Base-by-base conservation (phyloP, 805 yeast species). In the Candida ficus region DNA sequence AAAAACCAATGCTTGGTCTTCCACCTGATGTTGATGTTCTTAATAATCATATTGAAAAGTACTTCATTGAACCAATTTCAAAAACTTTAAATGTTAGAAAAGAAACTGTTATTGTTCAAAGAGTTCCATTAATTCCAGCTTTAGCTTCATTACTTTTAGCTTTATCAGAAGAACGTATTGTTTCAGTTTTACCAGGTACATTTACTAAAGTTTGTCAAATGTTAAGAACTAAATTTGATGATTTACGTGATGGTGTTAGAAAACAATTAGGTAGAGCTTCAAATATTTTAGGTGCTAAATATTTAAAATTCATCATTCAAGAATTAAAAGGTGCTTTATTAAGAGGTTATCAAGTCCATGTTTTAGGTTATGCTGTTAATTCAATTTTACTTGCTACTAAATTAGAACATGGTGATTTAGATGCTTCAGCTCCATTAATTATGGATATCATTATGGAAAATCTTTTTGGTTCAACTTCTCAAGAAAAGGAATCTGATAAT, bases 401-500 rank as follows among this genome's bases (percentile, higher is more conserved):
- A 6, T 60, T 86, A 32, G 43, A 55, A 0, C 83, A 76, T 48
- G 95, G 95, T 7, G 95, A 86, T 44, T 64, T 91, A 32, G 93
- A 89, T 58, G 80, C 76, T 12, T 70, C 78, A 10, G 75, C 82
- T 4, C 64, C 65, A 2, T 51, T 82, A 40, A 63, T 90, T 11
- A 80, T 82, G 49, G 79, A 76, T 18, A 68, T 88, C 13, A 70
- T 90, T 18, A 91, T 91, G 96, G 95, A 89, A 55, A 96, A 91
- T 55, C 74, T 80, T 4, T 90, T 93, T 61, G 99, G 99, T 19
- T 75, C 82, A 9, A 85, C 95, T 4, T 95, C 96, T 27, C 83
- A 83, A 56, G 98, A 93, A 55, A 91, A 93, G 58, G 98, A 93
- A 48, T 90, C 93, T 5, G 97, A 89, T 46, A 96, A 89, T 16